Evolutionary conservation across 129 eudicot species (phyloP).

Genomic region (Smallanthus sonchifolius): DNA sequence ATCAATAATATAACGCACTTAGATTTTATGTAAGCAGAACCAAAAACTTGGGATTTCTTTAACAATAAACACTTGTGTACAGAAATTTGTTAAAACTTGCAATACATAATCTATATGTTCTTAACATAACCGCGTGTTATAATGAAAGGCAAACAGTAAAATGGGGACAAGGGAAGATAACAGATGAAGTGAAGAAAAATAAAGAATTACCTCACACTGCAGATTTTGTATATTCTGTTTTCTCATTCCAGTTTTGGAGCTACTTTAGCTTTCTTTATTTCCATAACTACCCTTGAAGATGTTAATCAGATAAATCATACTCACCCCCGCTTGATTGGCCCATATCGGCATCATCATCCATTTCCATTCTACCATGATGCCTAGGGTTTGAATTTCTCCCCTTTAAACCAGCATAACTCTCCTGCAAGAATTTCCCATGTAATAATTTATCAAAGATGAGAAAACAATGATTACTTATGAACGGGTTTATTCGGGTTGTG

Average conservation of each 20-base stretch:
- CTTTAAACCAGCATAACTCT: constrained; percentile 14
- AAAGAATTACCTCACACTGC: constrained; percentile 13
- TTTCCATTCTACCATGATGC: constrained; percentile 31
- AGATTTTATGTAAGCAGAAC: background rate
- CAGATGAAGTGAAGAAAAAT: background rate
- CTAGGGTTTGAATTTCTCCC: constrained; percentile 30
- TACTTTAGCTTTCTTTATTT: background rate
- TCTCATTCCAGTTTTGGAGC: constrained; percentile 7
- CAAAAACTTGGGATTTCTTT: background rate
- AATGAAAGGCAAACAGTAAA: constrained; percentile 5
- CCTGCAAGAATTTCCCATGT: background rate
- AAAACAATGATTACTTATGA: background rate
- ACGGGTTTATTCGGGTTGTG: background rate
- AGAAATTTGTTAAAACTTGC: constrained; percentile 11
- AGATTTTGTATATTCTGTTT: constrained; percentile 1
- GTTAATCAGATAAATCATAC: constrained; percentile 23
- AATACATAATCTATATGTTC: constrained; percentile 24
- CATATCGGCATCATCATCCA: constrained; percentile 34
- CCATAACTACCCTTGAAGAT: constrained; percentile 7
- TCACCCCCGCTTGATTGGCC: constrained; percentile 31
- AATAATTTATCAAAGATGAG: background rate
- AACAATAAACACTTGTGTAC: constrained; percentile 5
- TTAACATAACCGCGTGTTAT: constrained; percentile 3
- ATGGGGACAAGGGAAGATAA: background rate
- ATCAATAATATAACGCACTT: background rate